These are phyloP conservation scores for Sordaria brevicollis DNA, from an alignment of 495 filamentous ascomycete genomes.

Conservation along the genomic window DNA sequence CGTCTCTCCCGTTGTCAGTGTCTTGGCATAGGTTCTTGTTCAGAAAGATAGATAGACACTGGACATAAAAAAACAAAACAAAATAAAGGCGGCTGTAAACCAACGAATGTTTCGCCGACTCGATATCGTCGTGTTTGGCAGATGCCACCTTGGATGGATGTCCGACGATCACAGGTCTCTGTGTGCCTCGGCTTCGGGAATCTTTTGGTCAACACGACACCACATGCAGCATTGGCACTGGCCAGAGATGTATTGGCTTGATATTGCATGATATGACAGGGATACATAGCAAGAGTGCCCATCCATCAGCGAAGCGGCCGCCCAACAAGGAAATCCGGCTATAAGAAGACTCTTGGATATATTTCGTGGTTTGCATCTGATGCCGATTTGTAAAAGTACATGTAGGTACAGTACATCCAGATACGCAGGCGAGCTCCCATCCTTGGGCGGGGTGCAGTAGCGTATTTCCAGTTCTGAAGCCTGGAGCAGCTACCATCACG, in stretches of 20 bases:
- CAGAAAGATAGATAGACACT: no score
- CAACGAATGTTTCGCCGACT: background rate
- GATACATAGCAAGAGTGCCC: background rate
- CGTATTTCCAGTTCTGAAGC: background rate
- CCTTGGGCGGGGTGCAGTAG: background rate
- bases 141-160: background rate
- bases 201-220: background rate
- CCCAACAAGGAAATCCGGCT: background rate
- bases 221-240: background rate
- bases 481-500: background rate
- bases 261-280: background rate
- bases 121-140: background rate
- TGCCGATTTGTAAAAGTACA: background rate
- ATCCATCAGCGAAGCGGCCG: background rate
- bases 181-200: background rate
- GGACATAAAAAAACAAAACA: background rate
- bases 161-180: background rate
- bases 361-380: background rate
- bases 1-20: background rate
- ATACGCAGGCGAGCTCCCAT: background rate
- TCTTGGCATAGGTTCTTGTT: background rate
- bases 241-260: background rate
- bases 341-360: background rate
- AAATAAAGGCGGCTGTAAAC: background rate
- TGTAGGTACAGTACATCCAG: no score